Percentiles rank a stretch among this genome's conserved stretches.
These are phyloP conservation scores for Trypanosoma boissoni DNA, from an alignment of 208 protist species.

Conservation along the genomic window DNA sequence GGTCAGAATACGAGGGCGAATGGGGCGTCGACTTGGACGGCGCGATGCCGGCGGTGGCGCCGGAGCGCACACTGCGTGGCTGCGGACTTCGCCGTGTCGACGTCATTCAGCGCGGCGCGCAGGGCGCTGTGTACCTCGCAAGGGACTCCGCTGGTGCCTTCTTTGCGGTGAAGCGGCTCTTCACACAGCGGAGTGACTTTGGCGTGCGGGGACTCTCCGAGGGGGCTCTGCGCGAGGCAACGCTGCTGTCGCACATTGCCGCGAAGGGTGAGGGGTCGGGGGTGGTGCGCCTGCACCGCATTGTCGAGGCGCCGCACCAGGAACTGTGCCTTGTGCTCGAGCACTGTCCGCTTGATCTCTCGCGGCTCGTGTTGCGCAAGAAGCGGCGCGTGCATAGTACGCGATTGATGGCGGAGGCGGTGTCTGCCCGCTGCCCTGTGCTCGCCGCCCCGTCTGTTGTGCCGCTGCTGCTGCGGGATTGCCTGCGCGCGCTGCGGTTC, in stretches of 20 bases:
- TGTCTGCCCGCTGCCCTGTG: conserved; percentile 21
- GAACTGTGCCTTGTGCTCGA: conserved; percentile 86
- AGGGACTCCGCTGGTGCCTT: conserved; percentile 25
- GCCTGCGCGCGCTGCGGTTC: conserved; percentile 59
- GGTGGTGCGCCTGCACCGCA: conserved; percentile 41
- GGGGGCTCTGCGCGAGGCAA: conserved; percentile 72
- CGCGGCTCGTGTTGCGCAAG: conserved; percentile 30
- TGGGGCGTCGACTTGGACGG: conserved; percentile 12
- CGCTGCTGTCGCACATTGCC: conserved; percentile 37
- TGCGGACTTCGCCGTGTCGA: conserved; percentile 50
- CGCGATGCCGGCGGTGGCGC: conserved; percentile 19
- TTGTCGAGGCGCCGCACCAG: conserved; percentile 75
- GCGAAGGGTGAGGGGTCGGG: conserved; percentile 12
- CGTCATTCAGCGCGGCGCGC: conserved; percentile 65
- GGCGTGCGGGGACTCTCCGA: conserved; percentile 63
- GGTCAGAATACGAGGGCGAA: conserved; percentile 72
- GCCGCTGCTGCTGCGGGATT: conserved; percentile 69
- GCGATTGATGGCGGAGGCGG: not conserved
- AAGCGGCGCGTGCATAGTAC: not conserved
- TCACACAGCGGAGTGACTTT: conserved; percentile 67
- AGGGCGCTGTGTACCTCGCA: conserved; percentile 81
- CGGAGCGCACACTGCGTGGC: conserved; percentile 34
- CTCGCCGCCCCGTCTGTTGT: conserved; percentile 43
- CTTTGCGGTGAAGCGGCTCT: conserved; percentile 84
- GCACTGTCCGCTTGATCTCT: conserved; percentile 59